A percentile compares a stretch with the other conserved stretches of the same genome.
Conservation (phyloP, 2,329 filamentous ascomycete genomes). For the Huntiella moniliformis region DNA sequence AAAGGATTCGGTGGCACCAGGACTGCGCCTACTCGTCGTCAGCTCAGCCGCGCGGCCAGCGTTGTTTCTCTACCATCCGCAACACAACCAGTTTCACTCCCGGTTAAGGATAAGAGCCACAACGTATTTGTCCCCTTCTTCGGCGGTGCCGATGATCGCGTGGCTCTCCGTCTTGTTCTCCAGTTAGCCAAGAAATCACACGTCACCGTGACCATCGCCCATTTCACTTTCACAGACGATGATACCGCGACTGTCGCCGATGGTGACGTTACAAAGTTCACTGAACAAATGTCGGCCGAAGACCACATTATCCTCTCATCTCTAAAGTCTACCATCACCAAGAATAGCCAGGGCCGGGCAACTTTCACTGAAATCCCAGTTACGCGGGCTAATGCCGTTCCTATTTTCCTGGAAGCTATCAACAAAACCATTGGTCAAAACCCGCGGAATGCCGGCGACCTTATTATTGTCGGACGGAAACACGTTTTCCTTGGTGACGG, state of each 20-base stretch:
- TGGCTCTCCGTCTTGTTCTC: slow-evolving; percentile 61
- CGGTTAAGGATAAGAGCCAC: slow-evolving; percentile 50
- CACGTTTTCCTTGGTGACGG: slow-evolving; percentile 6
- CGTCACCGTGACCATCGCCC: slow-evolving; percentile 59
- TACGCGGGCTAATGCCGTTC: slow-evolving; percentile 2
- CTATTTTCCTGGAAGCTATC: neutral
- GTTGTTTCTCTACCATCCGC: slow-evolving; percentile 39
- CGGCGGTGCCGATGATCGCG: slow-evolving; percentile 63
- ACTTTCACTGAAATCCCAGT: slow-evolving; percentile 8
- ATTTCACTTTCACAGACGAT: slow-evolving; percentile 16
- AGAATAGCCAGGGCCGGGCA: neutral
- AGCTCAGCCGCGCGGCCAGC: slow-evolving; percentile 26
- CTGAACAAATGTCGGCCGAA: slow-evolving; percentile 7
- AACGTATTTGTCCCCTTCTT: slow-evolving; percentile 80
- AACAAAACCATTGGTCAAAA: slow-evolving; percentile 4
- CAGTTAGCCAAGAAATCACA: slow-evolving; percentile 66
- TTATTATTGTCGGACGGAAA: slow-evolving; percentile 7
- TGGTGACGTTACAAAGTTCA: neutral
- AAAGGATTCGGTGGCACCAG: slow-evolving; percentile 19
- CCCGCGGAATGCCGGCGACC: slow-evolving; percentile 9
- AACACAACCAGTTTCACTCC: slow-evolving; percentile 35
- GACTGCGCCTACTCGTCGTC: neutral
- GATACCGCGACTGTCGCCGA: neutral
- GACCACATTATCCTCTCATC: slow-evolving; percentile 7
- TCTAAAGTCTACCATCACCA: slow-evolving; percentile 5